These are phyloP conservation scores for Termitomyces sp. DNA, from an alignment of 768 basidiomycete genomes.

Conservation along the genomic window DNA sequence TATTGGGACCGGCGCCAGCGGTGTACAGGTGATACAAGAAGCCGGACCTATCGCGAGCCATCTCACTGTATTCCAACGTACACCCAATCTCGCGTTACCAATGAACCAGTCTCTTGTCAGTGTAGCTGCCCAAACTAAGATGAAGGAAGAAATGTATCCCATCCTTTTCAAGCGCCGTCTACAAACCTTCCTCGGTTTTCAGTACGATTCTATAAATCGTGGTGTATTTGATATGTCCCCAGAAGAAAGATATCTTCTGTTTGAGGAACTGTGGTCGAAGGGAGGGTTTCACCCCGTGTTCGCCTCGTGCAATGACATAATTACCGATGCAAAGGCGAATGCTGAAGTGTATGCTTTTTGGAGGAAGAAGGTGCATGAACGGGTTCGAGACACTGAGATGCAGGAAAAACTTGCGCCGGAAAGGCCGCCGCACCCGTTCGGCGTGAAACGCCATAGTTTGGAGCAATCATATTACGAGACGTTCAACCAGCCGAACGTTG, in stretches of 20 bases:
- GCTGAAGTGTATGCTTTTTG: conserved; percentile 12
- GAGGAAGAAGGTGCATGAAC: not conserved
- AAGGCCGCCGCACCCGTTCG: conserved; percentile 18
- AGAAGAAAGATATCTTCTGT: conserved; percentile 16
- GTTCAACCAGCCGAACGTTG: conserved; percentile 19
- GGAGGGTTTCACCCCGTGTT: conserved; percentile 13
- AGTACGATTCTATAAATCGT: conserved; percentile 5
- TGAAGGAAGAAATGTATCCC: conserved; percentile 9
- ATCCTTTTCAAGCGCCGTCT: conserved; percentile 9
- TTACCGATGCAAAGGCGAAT: conserved; percentile 12
- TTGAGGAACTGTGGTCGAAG: conserved; percentile 8
- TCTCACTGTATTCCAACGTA: conserved; percentile 24
- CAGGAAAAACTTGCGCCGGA: conserved; percentile 10
- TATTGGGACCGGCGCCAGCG: conserved; percentile 13
- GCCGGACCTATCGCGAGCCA: conserved; percentile 14
- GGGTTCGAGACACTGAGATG: conserved; percentile 10
- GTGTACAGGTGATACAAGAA: conserved; percentile 21
- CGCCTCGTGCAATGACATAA: conserved; percentile 13
- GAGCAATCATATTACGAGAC: conserved; percentile 20
- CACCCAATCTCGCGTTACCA: conserved; percentile 18
- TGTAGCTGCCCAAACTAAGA: conserved; percentile 8
- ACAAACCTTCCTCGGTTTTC: conserved; percentile 15
- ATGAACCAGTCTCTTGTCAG: conserved; percentile 16
- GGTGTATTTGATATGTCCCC: conserved; percentile 10
- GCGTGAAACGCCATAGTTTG: conserved; percentile 16